These are phyloP conservation scores for Leptomonas pyrrhocoris DNA, from an alignment of 208 protist species.

Conservation along the genomic window DNA sequence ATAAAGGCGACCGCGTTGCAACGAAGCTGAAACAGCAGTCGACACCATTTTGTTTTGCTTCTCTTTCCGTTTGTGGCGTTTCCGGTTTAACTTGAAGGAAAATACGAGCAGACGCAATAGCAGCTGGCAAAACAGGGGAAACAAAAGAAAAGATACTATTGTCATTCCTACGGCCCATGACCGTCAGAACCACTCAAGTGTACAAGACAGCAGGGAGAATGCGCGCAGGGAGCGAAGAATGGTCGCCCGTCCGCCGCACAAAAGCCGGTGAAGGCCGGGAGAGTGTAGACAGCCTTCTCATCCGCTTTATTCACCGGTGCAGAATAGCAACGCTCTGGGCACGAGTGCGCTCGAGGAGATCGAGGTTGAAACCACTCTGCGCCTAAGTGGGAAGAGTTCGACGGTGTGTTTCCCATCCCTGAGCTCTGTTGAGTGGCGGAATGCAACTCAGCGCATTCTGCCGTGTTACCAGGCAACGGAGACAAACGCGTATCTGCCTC, in stretches of 20 bases:
- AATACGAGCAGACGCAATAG: background rate
- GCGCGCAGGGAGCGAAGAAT: background rate
- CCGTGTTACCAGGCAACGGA: background rate
- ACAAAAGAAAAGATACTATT: background rate
- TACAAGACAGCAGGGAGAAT: background rate
- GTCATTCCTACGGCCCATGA: too few relatives aligned
- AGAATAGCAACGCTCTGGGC: constrained; percentile 18
- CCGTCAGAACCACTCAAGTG: background rate
- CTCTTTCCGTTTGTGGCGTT: background rate
- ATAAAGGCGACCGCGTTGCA: too few relatives aligned
- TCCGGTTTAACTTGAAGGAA: background rate
- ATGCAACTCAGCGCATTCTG: background rate
- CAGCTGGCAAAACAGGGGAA: background rate
- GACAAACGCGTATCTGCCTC: background rate
- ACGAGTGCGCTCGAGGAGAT: constrained; percentile 8
- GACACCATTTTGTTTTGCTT: too few relatives aligned
- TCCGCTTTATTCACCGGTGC: too few relatives aligned
- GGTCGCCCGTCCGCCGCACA: constrained; percentile 24
- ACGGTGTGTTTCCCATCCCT: background rate
- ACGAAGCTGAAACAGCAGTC: too few relatives aligned
- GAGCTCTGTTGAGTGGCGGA: background rate
- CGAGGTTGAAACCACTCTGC: constrained; percentile 6
- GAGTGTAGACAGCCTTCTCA: background rate
- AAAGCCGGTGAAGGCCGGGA: constrained; percentile 27
- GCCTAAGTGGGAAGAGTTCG: constrained; percentile 9